phyloP scores from a whole-genome alignment of 331 rosid species.

The Telfairia occidentalis region DNA sequence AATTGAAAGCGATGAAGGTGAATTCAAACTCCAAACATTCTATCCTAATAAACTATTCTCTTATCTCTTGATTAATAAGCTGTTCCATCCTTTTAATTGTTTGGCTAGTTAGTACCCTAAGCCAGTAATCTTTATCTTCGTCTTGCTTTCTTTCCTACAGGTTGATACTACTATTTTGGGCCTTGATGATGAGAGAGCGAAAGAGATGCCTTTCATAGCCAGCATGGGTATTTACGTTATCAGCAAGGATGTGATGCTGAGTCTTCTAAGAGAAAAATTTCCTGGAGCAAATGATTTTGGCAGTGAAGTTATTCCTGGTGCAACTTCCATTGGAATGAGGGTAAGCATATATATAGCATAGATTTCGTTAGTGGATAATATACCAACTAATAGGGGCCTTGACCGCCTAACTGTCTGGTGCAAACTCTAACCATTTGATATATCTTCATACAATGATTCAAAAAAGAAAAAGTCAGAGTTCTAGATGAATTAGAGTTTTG shows the following conservation, averaged over 20 bases:
- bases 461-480: not conserved
- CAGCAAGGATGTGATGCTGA: conserved; percentile 81
- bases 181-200: conserved; percentile 87
- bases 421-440: not conserved
- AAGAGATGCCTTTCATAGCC: conserved; percentile 92
- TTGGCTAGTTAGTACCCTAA: not conserved
- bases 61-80: not conserved
- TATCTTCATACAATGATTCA: not conserved
- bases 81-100: not conserved
- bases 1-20: conserved; percentile 89
- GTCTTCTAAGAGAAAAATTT: conserved; percentile 63
- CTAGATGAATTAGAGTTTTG: not conserved
- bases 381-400: not conserved
- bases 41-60: not conserved
- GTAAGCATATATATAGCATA: conserved; percentile 27
- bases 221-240: conserved; percentile 99
- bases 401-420: not conserved
- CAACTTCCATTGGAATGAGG: conserved; percentile 82
- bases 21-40: not conserved
- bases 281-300: conserved; percentile 98
- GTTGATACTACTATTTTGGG: conserved; percentile 98
- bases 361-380: not conserved
- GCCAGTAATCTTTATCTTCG: not conserved
- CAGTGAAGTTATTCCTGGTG: conserved; percentile 99
- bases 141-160: conserved; percentile 24